A percentile compares a stretch with the other conserved stretches of the same genome.
phyloP scores from a whole-genome alignment of 2,329 filamentous ascomycete species.

The Pseudocercospora cruenta region DNA sequence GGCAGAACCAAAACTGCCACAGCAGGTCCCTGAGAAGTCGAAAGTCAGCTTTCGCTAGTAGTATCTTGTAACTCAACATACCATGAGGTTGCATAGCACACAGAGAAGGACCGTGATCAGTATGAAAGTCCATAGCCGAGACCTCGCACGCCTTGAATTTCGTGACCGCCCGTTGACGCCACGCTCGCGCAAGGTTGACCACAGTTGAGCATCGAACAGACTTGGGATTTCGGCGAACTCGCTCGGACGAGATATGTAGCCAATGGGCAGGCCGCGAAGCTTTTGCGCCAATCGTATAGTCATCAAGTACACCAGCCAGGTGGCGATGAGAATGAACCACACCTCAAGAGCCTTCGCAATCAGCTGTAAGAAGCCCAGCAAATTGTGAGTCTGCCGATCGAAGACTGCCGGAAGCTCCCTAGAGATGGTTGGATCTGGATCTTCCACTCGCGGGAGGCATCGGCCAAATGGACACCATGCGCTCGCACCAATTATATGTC shows the following conservation, averaged over 20 bases:
- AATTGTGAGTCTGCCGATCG: conserved; percentile 33
- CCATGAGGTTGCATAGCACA: conserved; percentile 15
- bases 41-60: no score
- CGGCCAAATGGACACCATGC: conserved; percentile 33
- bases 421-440: not conserved
- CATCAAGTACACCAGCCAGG: conserved; percentile 35
- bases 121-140: conserved; percentile 24
- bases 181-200: conserved; percentile 24
- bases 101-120: conserved; percentile 29
- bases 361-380: conserved; percentile 38
- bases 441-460: conserved; percentile 23
- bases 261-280: conserved; percentile 33
- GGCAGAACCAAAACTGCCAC: conserved; percentile 32
- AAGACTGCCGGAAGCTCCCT: conserved; percentile 17
- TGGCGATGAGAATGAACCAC: conserved; percentile 38
- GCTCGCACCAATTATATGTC: conserved; percentile 35
- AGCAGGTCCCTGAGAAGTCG: not conserved
- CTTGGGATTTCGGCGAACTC: conserved; percentile 34
- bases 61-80: not conserved
- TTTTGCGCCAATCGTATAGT: conserved; percentile 33
- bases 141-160: not conserved
- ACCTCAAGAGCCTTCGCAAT: conserved; percentile 39
- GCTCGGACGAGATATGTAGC: conserved; percentile 34
- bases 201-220: conserved; percentile 33
- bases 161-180: not conserved